Evolutionary conservation across 495 filamentous ascomycete genomes (phyloP), one percentile per base, ranked within the genome.

Genomic region (Penicillium manginii): DNA sequence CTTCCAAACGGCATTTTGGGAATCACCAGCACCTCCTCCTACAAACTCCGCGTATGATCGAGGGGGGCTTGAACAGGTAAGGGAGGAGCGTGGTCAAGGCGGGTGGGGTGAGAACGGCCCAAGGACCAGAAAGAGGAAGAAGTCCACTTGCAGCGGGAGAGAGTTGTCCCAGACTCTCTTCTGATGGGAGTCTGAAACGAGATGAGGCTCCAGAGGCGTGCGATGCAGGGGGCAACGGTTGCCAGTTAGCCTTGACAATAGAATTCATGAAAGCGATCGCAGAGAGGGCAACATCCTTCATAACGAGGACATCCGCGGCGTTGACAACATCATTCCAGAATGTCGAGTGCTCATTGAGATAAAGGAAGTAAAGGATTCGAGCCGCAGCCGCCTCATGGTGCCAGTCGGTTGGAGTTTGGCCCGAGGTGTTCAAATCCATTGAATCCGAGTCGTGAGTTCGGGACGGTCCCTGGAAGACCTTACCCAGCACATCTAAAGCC

Each of bases 21-120:
- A 68, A 57, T 86, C 84, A 2, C 82, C 84, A 3, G 79, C 76
- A 18, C 81, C 80, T 22, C 84, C 84, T 14, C 83, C 82, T 0
- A 86, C 83, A 45, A 86, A 78, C 32, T 83, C 84, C 19, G 79
- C 75, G 46, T 84, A 86, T 2, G 78, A 80, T 23, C 82, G 78
- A 12, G 86, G 78, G 78, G 14, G 83, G 84, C 46, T 79, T 80
- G 54, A 88, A 81, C 2, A 89, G 74, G 63, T 82, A 87, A 0
- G 84, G 84, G 5, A 88, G 66, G 5, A 86, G 70, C 12, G 76
- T 75, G 1, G 78, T 78, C 19, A 83, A 62, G 2, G 81, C 78
- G 0, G 84, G 82, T 3, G 80, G 77, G 2, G 78, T 73, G 26
- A 86, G 76, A 15, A 83, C 76, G 26, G 82, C 81, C 68, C 78